Evolutionary conservation across 2,329 filamentous ascomycete species (phyloP).

Genomic region (Colletotrichum horii): DNA sequence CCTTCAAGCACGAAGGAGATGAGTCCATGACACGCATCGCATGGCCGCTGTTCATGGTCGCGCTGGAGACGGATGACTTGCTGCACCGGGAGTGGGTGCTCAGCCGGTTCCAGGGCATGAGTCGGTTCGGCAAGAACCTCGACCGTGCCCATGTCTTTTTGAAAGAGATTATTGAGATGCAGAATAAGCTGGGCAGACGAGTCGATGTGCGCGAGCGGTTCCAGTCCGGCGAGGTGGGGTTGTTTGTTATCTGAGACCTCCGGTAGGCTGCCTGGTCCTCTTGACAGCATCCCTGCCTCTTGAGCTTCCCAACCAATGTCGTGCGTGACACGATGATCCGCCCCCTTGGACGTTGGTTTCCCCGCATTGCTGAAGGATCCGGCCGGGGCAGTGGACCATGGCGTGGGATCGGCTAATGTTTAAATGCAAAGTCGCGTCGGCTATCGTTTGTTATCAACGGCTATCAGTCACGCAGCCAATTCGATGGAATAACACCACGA

Average conservation of each 20-base stretch:
- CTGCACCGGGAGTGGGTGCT: constrained; percentile 38
- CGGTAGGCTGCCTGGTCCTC: background rate
- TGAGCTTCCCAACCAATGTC: background rate
- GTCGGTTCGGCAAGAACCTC: constrained; percentile 35
- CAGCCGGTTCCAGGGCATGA: constrained; percentile 32
- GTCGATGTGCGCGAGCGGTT: constrained; percentile 24
- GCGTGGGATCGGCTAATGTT: background rate
- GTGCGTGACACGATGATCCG: background rate
- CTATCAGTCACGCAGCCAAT: background rate
- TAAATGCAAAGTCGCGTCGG: background rate
- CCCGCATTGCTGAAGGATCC: background rate
- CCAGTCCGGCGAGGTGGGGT: constrained; percentile 15
- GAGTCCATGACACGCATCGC: constrained; percentile 35
- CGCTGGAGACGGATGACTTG: constrained; percentile 36
- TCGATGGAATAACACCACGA: background rate
- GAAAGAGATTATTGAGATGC: constrained; percentile 25
- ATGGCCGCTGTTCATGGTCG: constrained; percentile 39
- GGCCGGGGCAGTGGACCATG: background rate
- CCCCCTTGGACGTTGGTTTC: background rate
- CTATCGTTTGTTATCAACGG: background rate
- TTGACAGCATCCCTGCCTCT: background rate
- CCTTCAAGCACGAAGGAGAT: constrained; percentile 35
- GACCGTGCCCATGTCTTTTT: constrained; percentile 33
- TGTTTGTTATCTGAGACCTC: constrained; percentile 25
- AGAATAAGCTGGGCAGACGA: constrained; percentile 13